These are phyloP conservation scores for Epichloe elymi DNA, from an alignment of 2,329 filamentous ascomycete genomes.

Conservation along the genomic window DNA sequence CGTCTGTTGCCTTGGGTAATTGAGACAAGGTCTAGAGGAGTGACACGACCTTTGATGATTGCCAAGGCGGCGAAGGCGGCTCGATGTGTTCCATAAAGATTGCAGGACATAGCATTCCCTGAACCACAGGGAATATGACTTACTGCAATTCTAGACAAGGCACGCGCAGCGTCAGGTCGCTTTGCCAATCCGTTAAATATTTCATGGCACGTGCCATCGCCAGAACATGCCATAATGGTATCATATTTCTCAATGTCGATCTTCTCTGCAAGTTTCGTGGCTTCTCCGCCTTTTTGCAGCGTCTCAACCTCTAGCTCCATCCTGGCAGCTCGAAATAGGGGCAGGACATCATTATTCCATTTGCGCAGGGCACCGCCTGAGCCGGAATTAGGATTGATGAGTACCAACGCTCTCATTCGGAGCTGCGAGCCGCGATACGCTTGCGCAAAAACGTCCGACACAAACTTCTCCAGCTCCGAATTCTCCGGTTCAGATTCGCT, in stretches of 20 bases:
- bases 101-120: constrained; percentile 87
- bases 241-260: constrained; percentile 73
- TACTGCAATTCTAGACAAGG: constrained; percentile 65
- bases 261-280: constrained; percentile 58
- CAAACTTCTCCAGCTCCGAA: constrained; percentile 44
- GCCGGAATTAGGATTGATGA: constrained; percentile 85
- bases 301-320: constrained; percentile 62
- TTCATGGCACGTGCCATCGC: constrained; percentile 84
- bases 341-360: constrained; percentile 64
- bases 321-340: constrained; percentile 69
- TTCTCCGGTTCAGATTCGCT: constrained; percentile 11
- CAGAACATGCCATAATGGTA: constrained; percentile 77
- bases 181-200: constrained; percentile 85
- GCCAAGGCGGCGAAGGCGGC: constrained; percentile 65
- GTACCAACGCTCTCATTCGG: constrained; percentile 68
- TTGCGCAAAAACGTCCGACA: constrained; percentile 48
- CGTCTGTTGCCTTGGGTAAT: constrained; percentile 69
- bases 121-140: constrained; percentile 84
- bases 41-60: constrained; percentile 78
- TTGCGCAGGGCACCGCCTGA: constrained; percentile 61
- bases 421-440: constrained; percentile 59
- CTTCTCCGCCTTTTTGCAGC: constrained; percentile 64
- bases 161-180: constrained; percentile 59
- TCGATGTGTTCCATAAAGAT: constrained; percentile 69
- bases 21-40: constrained; percentile 72